phyloP scores from a whole-genome alignment of 345 rosid genomes.

The Populus alba region DNA sequence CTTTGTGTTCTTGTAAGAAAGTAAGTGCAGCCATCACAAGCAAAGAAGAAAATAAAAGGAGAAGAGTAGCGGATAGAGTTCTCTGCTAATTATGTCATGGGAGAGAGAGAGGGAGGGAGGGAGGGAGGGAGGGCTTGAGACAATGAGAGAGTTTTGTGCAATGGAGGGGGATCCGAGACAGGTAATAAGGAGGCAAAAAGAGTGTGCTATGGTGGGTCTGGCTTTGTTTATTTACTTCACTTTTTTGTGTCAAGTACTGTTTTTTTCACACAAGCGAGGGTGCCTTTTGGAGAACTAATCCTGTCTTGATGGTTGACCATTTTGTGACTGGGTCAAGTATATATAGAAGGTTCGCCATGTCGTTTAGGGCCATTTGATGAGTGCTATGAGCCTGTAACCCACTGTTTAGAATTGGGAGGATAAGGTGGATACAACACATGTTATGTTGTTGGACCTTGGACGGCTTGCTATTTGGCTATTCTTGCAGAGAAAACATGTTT shows the following conservation, averaged over 20 bases:
- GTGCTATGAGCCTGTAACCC: slow-evolving; percentile 3
- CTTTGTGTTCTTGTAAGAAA: slow-evolving; percentile 39
- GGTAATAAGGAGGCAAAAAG: slow-evolving; percentile 35
- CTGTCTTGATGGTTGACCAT: neutral
- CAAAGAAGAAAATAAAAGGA: slow-evolving; percentile 1
- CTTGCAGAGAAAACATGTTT: too few relatives aligned
- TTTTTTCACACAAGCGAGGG: neutral
- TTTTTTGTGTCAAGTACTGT: slow-evolving; percentile 2
- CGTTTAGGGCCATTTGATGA: neutral
- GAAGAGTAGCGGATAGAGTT: neutral
- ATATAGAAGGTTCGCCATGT: neutral
- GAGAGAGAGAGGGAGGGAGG: neutral
- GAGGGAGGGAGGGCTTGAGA: slow-evolving; percentile 6
- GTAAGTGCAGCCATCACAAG: slow-evolving; percentile 66
- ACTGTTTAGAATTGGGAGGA: neutral
- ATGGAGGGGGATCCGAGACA: slow-evolving; percentile 44
- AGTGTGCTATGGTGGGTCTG: slow-evolving; percentile 35
- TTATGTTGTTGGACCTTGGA: too few relatives aligned
- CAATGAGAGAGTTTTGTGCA: slow-evolving; percentile 7
- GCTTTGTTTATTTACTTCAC: slow-evolving; percentile 18
- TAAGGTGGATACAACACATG: too few relatives aligned
- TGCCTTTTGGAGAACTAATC: neutral
- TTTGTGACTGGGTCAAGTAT: neutral
- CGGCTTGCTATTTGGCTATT: too few relatives aligned
- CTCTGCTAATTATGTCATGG: slow-evolving; percentile 2